Base-by-base conservation (phyloP, 768 basidiomycete species). In the Rhodotorula paludigena region DNA sequence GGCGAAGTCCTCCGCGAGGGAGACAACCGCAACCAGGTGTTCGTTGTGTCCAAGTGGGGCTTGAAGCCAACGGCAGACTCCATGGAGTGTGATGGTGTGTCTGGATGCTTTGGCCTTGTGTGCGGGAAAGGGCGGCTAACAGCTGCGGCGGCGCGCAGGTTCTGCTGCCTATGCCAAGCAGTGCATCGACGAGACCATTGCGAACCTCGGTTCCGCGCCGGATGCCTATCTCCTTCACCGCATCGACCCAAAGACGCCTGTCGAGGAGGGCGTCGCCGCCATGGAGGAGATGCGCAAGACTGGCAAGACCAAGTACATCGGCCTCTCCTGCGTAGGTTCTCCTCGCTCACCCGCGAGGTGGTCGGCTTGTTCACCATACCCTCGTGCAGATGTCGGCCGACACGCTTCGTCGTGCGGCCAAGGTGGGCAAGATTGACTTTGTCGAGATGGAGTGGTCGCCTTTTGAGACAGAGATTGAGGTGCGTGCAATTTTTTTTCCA, bases 271-370 rank as follows among this genome's bases (percentile, higher is more conserved):
- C 2, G 77, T 81, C 66, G 69, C 75, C 52, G 78, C 76, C 21
- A 80, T 87, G 28, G 77, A 77, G 23, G 78, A 74, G 9, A 76
- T 86, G 44, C 76, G 82, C 61, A 77, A 82, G 36, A 85, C 86
- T 66, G 85, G 85, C 23, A 80, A 83, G 62, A 83, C 86, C 75
- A 79, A 81, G 71, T 81, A 85, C 74, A 84, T 87, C 62, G 85
- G 85, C 4, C 71, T 87, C 63, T 84, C 82, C 2, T 86, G 86
- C 74, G 81, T 82, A 71, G 79, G 78, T 25, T 20, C 84, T 82
- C 11, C n/a, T n/a, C n/a, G n/a, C n/a, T n/a, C 39, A 60, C 62
- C 15, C 21, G 62, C 12, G 45, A 57, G n/a, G 30, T 38, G 11
- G 11, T 15, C 25, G n/a, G n/a, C n/a, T n/a, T n/a, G n/a, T n/a